Conservation (phyloP, 768 basidiomycete genomes). For the Trametes cinnabarina region DNA sequence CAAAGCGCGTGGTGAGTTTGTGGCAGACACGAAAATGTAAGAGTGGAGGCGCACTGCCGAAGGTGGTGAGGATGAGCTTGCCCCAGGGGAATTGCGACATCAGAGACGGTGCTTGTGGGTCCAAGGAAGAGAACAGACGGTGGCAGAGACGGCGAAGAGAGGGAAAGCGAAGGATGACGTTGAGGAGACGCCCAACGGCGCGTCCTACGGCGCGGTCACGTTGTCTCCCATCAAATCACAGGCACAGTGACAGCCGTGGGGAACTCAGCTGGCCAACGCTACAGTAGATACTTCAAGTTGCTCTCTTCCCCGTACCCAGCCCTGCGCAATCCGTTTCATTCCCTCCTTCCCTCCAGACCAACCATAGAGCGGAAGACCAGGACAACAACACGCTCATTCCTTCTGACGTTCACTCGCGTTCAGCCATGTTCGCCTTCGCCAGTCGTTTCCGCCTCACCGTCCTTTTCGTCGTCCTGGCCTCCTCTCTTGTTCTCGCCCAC, state of each 20-base stretch:
- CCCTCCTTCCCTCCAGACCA: neutral
- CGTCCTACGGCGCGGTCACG: no score
- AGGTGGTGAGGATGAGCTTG: slow-evolving; percentile 24
- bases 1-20: neutral
- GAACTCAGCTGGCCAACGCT: no score
- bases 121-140: neutral
- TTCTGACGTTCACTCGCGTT: neutral
- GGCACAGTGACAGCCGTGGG: no score
- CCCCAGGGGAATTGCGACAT: slow-evolving; percentile 32
- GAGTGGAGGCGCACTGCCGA: slow-evolving; percentile 28
- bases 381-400: neutral
- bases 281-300: neutral
- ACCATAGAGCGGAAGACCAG: neutral
- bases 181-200: neutral
- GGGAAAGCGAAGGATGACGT: neutral
- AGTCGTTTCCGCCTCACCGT: slow-evolving; percentile 12
- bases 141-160: neutral
- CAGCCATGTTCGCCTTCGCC: slow-evolving; percentile 13
- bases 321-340: neutral
- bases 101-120: neutral
- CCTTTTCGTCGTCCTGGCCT: slow-evolving; percentile 8
- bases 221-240: no score
- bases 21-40: neutral
- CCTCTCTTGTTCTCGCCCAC: slow-evolving; percentile 11
- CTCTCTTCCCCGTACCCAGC: neutral